Evolutionary conservation across 345 rosid species (phyloP).

Genomic region (Moricandia arvensis): DNA sequence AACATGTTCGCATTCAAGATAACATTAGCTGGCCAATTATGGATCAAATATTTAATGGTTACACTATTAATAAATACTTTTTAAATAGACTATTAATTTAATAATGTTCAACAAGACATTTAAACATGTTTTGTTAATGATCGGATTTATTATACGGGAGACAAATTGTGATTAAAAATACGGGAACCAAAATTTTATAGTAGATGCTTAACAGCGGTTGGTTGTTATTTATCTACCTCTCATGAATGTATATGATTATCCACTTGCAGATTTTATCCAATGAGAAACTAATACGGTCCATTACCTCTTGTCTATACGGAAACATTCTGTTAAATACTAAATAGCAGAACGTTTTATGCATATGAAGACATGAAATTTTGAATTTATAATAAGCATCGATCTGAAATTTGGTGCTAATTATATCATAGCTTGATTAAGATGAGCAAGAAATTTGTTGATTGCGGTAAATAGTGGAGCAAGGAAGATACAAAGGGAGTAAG

Average conservation of each 20-base stretch:
- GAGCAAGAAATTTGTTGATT: background rate
- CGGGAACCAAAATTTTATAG: background rate
- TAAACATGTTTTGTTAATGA: no score
- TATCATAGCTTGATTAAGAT: background rate
- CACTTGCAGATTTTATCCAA: background rate
- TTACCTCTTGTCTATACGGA: conserved; percentile 5
- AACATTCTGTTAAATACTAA: background rate
- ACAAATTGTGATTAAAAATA: no score
- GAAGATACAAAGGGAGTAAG: background rate
- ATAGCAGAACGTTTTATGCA: no score
- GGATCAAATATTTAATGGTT: conserved; percentile 3
- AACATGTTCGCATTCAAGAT: conserved; percentile 30
- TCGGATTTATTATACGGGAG: no score
- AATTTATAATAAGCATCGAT: background rate
- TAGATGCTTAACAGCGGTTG: conserved; percentile 3
- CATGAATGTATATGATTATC: conserved; percentile 18
- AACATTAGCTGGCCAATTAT: conserved; percentile 26
- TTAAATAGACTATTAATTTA: background rate
- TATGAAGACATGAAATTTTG: no score
- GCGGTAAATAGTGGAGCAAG: background rate
- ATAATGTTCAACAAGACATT: background rate
- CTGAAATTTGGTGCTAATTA: background rate
- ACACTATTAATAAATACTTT: background rate
- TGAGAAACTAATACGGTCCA: background rate
- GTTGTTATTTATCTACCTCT: conserved; percentile 15